Evolutionary conservation across 352 stramenopile genomes (phyloP).

Genomic region (Pythium myriotylum): DNA sequence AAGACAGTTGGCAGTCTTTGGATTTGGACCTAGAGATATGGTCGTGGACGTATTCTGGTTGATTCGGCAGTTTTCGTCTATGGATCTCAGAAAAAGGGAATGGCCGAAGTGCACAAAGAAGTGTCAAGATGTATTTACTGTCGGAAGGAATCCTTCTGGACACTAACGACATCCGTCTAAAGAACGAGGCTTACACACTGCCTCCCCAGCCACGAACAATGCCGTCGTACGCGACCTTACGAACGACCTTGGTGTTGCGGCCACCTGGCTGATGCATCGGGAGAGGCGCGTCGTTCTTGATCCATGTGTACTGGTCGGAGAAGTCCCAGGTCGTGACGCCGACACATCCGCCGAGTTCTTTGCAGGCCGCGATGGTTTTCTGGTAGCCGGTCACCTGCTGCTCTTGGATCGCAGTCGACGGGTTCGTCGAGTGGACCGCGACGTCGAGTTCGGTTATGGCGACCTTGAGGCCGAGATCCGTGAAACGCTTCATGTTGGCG

Average conservation of each 20-base stretch:
- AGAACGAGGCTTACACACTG: too few species aligned
- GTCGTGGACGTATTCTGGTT: too few species aligned
- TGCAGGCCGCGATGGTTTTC: background rate
- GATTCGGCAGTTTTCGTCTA: too few species aligned
- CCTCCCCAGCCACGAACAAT: background rate
- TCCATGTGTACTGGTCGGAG: background rate
- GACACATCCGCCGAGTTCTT: background rate
- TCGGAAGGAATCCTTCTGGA: too few species aligned
- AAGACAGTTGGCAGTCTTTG: too few species aligned
- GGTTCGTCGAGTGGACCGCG: background rate
- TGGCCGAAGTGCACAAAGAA: too few species aligned
- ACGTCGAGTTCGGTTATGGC: background rate
- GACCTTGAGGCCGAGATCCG: slow-evolving; percentile 1
- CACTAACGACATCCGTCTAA: too few species aligned
- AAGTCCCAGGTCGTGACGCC: slow-evolving; percentile 1
- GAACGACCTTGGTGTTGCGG: background rate
- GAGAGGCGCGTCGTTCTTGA: background rate
- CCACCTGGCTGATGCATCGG: background rate
- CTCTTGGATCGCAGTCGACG: background rate
- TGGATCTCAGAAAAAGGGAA: too few species aligned
- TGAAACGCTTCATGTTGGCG: slow-evolving; percentile 2
- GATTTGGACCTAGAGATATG: too few species aligned
- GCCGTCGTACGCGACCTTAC: background rate
- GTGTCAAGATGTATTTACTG: too few species aligned
- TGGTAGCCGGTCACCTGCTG: slow-evolving; percentile 1